Evolutionary conservation across 2,329 filamentous ascomycete genomes (phyloP).

Genomic region (Aureobasidium sp.): DNA sequence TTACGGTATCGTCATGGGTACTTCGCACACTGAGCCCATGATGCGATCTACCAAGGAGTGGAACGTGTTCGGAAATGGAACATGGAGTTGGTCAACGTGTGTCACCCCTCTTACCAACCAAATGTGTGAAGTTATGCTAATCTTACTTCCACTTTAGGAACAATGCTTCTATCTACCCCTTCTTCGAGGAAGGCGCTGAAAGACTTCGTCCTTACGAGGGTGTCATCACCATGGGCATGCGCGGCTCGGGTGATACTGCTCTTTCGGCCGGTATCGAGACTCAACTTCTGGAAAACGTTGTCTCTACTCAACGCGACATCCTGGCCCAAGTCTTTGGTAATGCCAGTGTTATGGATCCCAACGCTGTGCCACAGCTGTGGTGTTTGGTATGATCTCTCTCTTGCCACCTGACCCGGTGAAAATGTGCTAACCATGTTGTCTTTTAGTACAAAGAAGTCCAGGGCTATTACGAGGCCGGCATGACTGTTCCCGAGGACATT

Average conservation of each 20-base stretch:
- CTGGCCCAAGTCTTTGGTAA: constrained; percentile 47
- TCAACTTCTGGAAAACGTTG: constrained; percentile 50
- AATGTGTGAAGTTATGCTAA: no score
- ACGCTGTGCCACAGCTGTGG: constrained; percentile 59
- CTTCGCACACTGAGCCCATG: constrained; percentile 67
- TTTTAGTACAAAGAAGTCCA: constrained; percentile 63
- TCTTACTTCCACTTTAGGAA: constrained; percentile 18
- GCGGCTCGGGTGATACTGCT: constrained; percentile 61
- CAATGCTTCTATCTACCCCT: constrained; percentile 26
- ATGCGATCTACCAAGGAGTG: constrained; percentile 48
- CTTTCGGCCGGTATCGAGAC: constrained; percentile 50
- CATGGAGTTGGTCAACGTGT: constrained; percentile 49
- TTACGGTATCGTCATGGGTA: constrained; percentile 66
- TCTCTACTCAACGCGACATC: constrained; percentile 51
- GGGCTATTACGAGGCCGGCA: constrained; percentile 57
- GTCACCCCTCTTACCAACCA: no score
- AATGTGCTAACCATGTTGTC: neutral
- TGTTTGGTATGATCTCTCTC: constrained; percentile 48
- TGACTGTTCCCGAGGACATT: constrained; percentile 56
- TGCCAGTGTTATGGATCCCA: constrained; percentile 38
- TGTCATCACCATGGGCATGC: constrained; percentile 60
- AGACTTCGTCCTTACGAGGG: constrained; percentile 58
- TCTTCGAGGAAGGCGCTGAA: constrained; percentile 58
- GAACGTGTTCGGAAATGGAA: constrained; percentile 43
- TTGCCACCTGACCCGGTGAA: no score